Conservation (phyloP, 2,329 filamentous ascomycete genomes). For the Colletotrichum liriopes region DNA sequence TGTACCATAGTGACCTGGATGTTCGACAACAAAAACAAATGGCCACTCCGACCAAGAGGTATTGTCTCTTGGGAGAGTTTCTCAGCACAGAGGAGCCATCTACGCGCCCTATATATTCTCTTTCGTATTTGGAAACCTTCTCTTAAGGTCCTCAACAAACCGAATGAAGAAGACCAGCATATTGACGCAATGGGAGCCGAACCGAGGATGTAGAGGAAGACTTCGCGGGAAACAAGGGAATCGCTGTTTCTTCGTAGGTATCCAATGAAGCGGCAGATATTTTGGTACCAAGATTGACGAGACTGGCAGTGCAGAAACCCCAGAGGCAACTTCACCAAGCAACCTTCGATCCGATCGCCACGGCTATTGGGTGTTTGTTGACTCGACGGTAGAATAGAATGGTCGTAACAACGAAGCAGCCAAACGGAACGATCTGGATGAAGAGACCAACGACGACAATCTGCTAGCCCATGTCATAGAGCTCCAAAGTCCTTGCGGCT, state of each 20-base stretch:
- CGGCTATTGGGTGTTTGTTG: slow-evolving; percentile 25
- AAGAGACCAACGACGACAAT: slow-evolving; percentile 68
- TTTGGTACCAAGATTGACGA: slow-evolving; percentile 57
- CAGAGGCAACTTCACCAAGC: slow-evolving; percentile 51
- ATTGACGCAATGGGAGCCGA: slow-evolving; percentile 55
- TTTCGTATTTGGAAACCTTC: not conserved
- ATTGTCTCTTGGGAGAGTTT: not conserved
- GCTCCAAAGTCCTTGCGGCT: not conserved
- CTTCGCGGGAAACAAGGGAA: slow-evolving; percentile 52
- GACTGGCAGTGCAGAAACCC: slow-evolving; percentile 47
- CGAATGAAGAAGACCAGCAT: slow-evolving; percentile 47
- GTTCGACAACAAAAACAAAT: not conserved
- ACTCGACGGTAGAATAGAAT: slow-evolving; percentile 60
- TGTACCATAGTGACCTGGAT: not conserved
- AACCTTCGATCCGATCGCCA: slow-evolving; percentile 38
- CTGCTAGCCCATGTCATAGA: slow-evolving; percentile 54
- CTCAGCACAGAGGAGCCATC: not conserved
- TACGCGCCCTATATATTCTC: too few relatives aligned
- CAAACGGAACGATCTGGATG: slow-evolving; percentile 70
- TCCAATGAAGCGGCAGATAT: slow-evolving; percentile 59
- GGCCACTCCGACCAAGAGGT: not conserved
- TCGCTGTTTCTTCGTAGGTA: slow-evolving; percentile 55
- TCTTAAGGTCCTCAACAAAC: slow-evolving; percentile 4
- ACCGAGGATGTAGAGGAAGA: slow-evolving; percentile 57
- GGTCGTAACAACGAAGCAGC: slow-evolving; percentile 65